Evolutionary conservation across 345 rosid species (phyloP).

Genomic region (Salix udensis): DNA sequence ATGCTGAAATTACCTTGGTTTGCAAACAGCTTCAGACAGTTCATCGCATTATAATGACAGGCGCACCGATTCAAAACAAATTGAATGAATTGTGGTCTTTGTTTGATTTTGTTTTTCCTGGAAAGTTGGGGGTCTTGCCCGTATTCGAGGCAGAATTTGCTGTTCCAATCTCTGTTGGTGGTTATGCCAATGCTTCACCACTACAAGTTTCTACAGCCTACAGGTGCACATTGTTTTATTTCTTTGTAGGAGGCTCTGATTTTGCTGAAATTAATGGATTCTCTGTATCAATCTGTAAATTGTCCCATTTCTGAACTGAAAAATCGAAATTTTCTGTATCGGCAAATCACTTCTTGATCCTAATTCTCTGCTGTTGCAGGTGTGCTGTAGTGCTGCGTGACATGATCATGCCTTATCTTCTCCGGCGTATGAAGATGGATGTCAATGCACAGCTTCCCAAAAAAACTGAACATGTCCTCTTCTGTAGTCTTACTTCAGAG

Average conservation of each 20-base stretch:
- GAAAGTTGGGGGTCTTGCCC: constrained; percentile 91
- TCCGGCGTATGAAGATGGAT: constrained; percentile 92
- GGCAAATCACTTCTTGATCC: constrained; percentile 1
- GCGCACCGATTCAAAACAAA: constrained; percentile 95
- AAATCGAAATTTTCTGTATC: neutral
- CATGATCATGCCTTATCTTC: constrained; percentile 95
- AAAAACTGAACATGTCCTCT: constrained; percentile 92
- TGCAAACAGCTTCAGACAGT: constrained; percentile 97
- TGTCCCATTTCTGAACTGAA: neutral
- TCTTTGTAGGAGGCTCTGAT: constrained; percentile 4
- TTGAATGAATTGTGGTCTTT: constrained; percentile 90
- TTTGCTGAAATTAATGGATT: neutral
- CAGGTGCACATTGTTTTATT: constrained; percentile 42
- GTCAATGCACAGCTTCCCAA: constrained; percentile 83
- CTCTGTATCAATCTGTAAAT: neutral
- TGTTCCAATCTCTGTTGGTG: constrained; percentile 92
- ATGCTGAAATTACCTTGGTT: constrained; percentile 80
- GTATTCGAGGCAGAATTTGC: constrained; percentile 98
- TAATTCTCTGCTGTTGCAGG: constrained; percentile 39
- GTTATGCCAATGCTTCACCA: constrained; percentile 97
- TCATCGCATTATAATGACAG: constrained; percentile 93
- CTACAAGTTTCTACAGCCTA: constrained; percentile 97
- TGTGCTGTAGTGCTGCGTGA: constrained; percentile 98
- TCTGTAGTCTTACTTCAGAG: constrained; percentile 89
- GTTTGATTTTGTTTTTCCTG: constrained; percentile 98